phyloP scores from a whole-genome alignment of 2,329 filamentous ascomycete species.

The Sporothrix brunneoviolacea region DNA sequence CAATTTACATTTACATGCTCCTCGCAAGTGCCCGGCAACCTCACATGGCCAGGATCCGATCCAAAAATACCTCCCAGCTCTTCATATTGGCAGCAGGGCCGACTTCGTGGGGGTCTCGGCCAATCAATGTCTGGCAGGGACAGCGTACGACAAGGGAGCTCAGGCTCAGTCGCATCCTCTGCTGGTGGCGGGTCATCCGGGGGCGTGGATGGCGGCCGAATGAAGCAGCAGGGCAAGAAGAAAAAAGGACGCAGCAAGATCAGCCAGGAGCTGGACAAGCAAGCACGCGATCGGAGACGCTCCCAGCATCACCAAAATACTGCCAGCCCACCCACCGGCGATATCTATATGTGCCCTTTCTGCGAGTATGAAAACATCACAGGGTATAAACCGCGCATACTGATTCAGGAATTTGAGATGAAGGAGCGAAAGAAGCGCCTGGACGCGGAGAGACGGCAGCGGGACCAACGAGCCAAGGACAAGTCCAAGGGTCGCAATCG shows the following conservation, averaged over 20 bases:
- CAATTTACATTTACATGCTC: slow-evolving; percentile 97
- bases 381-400: slow-evolving; percentile 70
- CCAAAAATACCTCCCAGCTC: slow-evolving; percentile 3
- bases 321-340: slow-evolving; percentile 65
- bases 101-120: background rate
- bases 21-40: slow-evolving; percentile 75
- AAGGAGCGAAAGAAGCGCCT: slow-evolving; percentile 83
- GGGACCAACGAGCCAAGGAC: slow-evolving; percentile 57
- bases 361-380: slow-evolving; percentile 98
- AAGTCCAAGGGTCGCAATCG: slow-evolving; percentile 91
- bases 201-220: background rate
- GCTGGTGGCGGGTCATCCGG: background rate
- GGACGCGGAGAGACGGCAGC: slow-evolving; percentile 75
- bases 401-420: slow-evolving; percentile 89
- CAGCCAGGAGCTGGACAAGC: slow-evolving; percentile 64
- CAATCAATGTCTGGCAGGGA: background rate
- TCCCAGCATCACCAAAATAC: slow-evolving; percentile 71
- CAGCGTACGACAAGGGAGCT: background rate
- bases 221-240: slow-evolving; percentile 27
- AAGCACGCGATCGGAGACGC: slow-evolving; percentile 70
- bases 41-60: slow-evolving; percentile 52
- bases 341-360: slow-evolving; percentile 95
- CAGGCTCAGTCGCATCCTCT: background rate
- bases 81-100: slow-evolving; percentile 9
- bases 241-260: slow-evolving; percentile 61